These are phyloP conservation scores for Imleria badia DNA, from an alignment of 768 basidiomycete species.

Conservation along the genomic window DNA sequence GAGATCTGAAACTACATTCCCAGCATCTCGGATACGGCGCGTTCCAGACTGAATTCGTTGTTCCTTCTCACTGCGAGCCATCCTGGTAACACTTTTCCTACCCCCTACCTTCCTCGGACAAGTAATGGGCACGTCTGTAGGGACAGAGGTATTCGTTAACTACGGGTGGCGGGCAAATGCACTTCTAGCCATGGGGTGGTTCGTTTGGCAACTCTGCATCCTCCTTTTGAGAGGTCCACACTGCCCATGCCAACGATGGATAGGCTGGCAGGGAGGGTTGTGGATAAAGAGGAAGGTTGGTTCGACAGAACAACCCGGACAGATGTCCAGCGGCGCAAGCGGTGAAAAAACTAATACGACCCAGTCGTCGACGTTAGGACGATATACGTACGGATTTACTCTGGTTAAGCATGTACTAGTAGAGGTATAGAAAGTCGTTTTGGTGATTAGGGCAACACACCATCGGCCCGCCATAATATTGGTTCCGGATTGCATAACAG, in stretches of 20 bases:
- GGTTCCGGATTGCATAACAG: no score
- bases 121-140: constrained; percentile 74
- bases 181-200: constrained; percentile 55
- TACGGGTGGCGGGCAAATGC: constrained; percentile 68
- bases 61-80: constrained; percentile 57
- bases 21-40: constrained; percentile 41
- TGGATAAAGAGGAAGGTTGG: not conserved
- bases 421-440: no score
- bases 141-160: constrained; percentile 66
- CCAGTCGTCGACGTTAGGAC: not conserved
- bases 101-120: constrained; percentile 63
- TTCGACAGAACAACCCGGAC: not conserved
- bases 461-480: no score
- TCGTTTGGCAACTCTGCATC: constrained; percentile 52
- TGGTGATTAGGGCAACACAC: no score
- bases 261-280: constrained; percentile 40
- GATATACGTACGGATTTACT: no score
- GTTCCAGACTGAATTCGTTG: constrained; percentile 72
- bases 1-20: not conserved
- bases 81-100: not conserved
- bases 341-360: constrained; percentile 6
- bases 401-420: no score
- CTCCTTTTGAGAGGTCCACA: constrained; percentile 68
- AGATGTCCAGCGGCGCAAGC: not conserved
- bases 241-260: constrained; percentile 41